Percentiles rank a stretch among this genome's conserved stretches.
Conservation (phyloP, 208 protist genomes). For the Leishmania turanica region DNA sequence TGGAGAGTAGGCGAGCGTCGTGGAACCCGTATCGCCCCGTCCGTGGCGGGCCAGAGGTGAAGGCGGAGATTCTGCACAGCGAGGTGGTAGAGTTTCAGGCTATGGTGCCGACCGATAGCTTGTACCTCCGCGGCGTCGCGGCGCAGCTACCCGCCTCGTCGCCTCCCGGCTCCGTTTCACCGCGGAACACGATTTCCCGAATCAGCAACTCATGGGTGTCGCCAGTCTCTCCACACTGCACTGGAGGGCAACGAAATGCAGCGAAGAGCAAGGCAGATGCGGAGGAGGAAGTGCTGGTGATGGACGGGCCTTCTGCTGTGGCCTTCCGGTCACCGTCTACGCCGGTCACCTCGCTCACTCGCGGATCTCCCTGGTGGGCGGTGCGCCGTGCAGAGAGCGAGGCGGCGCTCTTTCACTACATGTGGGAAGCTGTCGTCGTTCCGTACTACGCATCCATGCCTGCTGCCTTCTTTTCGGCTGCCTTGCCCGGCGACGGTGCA, state of each 20-base stretch:
- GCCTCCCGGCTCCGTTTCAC: background rate
- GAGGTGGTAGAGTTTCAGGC: constrained; percentile 68
- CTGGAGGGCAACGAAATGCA: background rate
- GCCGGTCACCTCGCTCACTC: background rate
- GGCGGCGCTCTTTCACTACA: constrained; percentile 38
- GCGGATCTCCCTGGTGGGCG: background rate
- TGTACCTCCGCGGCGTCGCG: constrained; percentile 44
- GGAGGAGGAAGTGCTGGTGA: constrained; percentile 14
- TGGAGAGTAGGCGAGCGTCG: constrained; percentile 34
- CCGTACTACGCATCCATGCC: constrained; percentile 32
- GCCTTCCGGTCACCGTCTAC: background rate
- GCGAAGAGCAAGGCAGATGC: no score
- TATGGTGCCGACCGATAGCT: constrained; percentile 42
- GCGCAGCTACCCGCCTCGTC: background rate
- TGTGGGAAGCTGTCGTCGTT: constrained; percentile 53
- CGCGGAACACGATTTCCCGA: background rate
- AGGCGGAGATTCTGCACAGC: constrained; percentile 69
- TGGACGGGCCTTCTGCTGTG: constrained; percentile 13
- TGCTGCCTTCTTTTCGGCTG: background rate
- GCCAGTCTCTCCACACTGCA: background rate
- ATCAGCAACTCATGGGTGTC: background rate
- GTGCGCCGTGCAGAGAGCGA: constrained; percentile 11
- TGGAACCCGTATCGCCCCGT: constrained; percentile 87
- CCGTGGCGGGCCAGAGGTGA: constrained; percentile 46
- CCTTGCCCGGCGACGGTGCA: background rate